Percentiles rank a stretch among this genome's conserved stretches.
Conservation (phyloP, 1,284 basidiomycete species). For the Malassezia equina region DNA sequence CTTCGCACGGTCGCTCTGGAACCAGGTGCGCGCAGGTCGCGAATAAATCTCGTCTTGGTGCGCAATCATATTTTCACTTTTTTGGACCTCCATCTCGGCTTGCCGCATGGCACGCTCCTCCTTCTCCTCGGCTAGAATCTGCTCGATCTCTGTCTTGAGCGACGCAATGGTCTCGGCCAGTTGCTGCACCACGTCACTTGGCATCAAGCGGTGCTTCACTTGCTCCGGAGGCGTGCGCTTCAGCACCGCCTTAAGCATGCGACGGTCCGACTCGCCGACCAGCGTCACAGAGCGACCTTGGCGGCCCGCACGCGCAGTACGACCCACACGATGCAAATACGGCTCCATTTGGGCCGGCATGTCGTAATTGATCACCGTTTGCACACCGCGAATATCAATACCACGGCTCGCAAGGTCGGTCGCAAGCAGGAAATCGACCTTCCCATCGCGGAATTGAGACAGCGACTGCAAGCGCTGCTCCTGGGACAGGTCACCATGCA, state of each 20-base stretch:
- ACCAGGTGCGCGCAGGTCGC: conserved; percentile 91
- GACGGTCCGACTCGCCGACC: conserved; percentile 89
- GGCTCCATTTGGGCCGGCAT: conserved; percentile 88
- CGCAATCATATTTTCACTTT: conserved; percentile 90
- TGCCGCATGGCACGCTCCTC: conserved; percentile 67
- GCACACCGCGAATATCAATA: conserved; percentile 93
- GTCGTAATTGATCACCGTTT: conserved; percentile 90
- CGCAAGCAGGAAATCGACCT: conserved; percentile 80
- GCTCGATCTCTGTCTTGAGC: conserved; percentile 69
- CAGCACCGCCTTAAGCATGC: conserved; percentile 89
- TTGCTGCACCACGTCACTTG: conserved; percentile 63
- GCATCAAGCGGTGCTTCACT: conserved; percentile 79
- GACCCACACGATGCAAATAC: conserved; percentile 90
- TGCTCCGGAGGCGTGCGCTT: conserved; percentile 76
- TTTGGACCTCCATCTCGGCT: conserved; percentile 91
- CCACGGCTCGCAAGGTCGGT: conserved; percentile 92
- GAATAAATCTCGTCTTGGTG: conserved; percentile 90
- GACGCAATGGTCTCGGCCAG: conserved; percentile 63
- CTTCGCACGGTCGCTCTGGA: conserved; percentile 81
- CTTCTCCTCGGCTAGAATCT: conserved; percentile 79
- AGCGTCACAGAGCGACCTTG: conserved; percentile 90
- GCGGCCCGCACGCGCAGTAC: conserved; percentile 86
- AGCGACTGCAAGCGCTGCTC: conserved; percentile 81
- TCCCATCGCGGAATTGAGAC: conserved; percentile 72
- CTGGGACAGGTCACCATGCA: conserved; percentile 90